Percentiles rank a stretch among this genome's conserved stretches.
phyloP scores from a whole-genome alignment of 2,329 filamentous ascomycete genomes.

The Cladosporium halotolerans region DNA sequence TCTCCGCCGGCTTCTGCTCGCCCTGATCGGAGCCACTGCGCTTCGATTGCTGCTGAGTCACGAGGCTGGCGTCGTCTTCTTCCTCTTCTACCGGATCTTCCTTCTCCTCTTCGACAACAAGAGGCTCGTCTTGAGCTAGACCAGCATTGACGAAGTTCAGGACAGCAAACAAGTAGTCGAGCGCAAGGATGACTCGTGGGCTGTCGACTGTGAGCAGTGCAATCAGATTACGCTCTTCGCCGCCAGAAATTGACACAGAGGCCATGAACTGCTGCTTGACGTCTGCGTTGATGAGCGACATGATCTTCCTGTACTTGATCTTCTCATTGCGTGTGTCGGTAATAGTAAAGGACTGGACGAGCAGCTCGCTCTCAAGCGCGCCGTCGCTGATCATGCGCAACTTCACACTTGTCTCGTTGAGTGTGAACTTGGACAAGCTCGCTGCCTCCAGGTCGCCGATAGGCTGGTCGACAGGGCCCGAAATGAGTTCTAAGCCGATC shows the following conservation, averaged over 20 bases:
- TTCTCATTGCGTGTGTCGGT: conserved; percentile 85
- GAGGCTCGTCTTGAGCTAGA: conserved; percentile 46
- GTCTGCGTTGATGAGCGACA: conserved; percentile 91
- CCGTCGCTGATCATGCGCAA: conserved; percentile 87
- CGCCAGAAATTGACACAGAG: conserved; percentile 85
- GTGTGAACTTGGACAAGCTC: conserved; percentile 86
- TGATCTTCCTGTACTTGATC: conserved; percentile 96
- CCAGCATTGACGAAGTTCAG: conserved; percentile 75
- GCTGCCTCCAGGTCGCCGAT: conserved; percentile 71
- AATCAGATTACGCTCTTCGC: conserved; percentile 73
- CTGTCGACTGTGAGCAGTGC: conserved; percentile 92
- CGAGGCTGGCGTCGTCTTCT: conserved; percentile 46
- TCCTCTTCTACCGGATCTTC: conserved; percentile 40
- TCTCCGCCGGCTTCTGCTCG: conserved; percentile 23
- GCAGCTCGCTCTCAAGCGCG: conserved; percentile 83
- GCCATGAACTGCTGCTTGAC: conserved; percentile 97
- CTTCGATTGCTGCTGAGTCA: conserved; percentile 26
- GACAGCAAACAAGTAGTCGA: conserved; percentile 91
- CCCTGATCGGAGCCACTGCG: conserved; percentile 14
- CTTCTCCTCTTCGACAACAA: conserved; percentile 57
- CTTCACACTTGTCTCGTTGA: conserved; percentile 89
- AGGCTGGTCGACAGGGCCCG: conserved; percentile 67
- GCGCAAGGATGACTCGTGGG: conserved; percentile 84
- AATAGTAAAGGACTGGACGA: conserved; percentile 92
- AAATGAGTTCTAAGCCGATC: conserved; percentile 80